phyloP scores from a whole-genome alignment of 2,329 filamentous ascomycete genomes.

The Xylaria sp. region DNA sequence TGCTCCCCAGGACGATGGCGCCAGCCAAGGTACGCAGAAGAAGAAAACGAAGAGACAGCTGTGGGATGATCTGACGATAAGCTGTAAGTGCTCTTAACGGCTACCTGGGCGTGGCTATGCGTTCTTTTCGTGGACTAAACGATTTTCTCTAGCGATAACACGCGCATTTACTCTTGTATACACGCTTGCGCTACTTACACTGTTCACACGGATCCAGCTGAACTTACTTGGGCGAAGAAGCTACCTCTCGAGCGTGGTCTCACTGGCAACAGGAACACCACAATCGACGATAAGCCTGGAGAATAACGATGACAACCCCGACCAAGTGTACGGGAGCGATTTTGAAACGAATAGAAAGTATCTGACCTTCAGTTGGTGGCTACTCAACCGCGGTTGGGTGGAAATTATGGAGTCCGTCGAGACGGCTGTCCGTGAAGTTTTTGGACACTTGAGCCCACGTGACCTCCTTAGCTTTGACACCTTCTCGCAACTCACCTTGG shows the following conservation, averaged over 20 bases:
- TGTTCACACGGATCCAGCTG: constrained; percentile 92
- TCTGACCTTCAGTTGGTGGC: constrained; percentile 97
- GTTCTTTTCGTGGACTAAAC: constrained; percentile 4
- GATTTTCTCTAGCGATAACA: constrained; percentile 69
- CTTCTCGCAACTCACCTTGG: constrained; percentile 77
- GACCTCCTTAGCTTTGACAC: constrained; percentile 83
- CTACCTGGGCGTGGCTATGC: not conserved
- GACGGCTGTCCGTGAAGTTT: constrained; percentile 84
- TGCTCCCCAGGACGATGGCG: constrained; percentile 45
- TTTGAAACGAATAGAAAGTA: constrained; percentile 96
- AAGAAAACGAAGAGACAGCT: constrained; percentile 86
- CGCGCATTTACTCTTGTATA: constrained; percentile 91
- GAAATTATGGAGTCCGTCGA: constrained; percentile 81
- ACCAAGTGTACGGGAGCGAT: constrained; percentile 85
- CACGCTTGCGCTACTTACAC: constrained; percentile 82
- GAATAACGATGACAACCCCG: constrained; percentile 84
- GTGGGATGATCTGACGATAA: constrained; percentile 97
- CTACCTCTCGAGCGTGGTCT: constrained; percentile 94
- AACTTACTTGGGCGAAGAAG: constrained; percentile 94
- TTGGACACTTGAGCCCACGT: constrained; percentile 84
- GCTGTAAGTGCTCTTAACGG: constrained; percentile 62
- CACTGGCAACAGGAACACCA: constrained; percentile 75
- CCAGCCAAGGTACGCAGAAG: constrained; percentile 51
- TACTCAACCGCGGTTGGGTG: constrained; percentile 87
- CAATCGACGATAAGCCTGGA: constrained; percentile 84